Evolutionary conservation across 345 rosid genomes (phyloP), one percentile per base, ranked within the genome.

Genomic region (Hibiscus mutabilis): DNA sequence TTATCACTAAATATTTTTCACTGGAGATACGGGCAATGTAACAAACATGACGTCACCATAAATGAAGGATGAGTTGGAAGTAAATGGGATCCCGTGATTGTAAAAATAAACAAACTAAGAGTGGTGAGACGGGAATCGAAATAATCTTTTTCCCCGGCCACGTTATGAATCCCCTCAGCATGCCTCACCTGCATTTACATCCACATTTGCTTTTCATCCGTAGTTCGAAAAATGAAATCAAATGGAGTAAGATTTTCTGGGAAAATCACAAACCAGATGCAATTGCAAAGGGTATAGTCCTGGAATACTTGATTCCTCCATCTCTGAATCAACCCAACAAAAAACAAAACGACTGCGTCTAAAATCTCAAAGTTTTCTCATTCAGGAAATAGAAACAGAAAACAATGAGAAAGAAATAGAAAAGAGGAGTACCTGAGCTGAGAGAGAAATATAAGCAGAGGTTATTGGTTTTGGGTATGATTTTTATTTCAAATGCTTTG

Each of bases 151-250:
- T 91, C 93, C 65, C 91, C 96, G 74, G 70, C 96, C 7, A 93
- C 90, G 22, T 93, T 93, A 66, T 91, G 98, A 81, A 89, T 65
- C 77, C 98, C 97, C 73, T 93, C 92, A 15, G 97, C 98, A 77
- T 93, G 97, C 77, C 98, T 86, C 69, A 91, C 92, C 98, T 93
- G 69, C 22, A 15, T 47, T 47, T 47, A 47, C 52, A 47, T 13
- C n/a, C 42, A 37, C 42, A 37, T 37, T 37, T 37, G 10, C 42
- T 37, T 37, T 9, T 37, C 10, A 37, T 37, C 8, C 42, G 42
- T 37, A 37, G 42, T 37, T 37, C 42, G 1, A 7, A 37, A 37
- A 37, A 37, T 37, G 42, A 37, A 37, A 37, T 37, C 42, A 37
- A 37, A 37, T 11, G 42, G 42, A 37, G 42, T n/a, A 5, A 52